Percentiles rank a stretch among this genome's conserved stretches.
phyloP scores from a whole-genome alignment of 176 grass and related monocot genomes.

The Oryza australiensis region DNA sequence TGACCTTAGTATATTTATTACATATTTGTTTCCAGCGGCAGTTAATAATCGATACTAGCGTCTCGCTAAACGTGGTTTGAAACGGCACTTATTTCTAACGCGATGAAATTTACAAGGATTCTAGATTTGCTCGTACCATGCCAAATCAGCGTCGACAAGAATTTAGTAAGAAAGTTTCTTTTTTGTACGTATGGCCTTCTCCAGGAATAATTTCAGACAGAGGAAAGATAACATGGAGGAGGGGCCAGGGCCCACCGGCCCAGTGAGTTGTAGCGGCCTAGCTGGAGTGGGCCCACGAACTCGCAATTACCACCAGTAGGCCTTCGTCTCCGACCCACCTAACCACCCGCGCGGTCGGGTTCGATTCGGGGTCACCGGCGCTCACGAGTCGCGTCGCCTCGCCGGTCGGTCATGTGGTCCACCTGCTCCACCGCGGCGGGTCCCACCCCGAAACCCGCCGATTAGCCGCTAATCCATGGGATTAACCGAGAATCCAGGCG shows the following conservation, averaged over 20 bases:
- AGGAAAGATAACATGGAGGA: neutral
- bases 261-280: neutral
- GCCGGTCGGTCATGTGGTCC: constrained; percentile 25
- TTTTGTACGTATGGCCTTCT: too few relatives aligned
- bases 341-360: neutral
- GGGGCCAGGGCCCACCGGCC: neutral
- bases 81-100: too few relatives aligned
- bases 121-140: too few relatives aligned
- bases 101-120: too few relatives aligned
- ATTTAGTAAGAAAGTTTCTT: too few relatives aligned
- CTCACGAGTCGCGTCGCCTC: neutral
- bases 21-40: too few relatives aligned
- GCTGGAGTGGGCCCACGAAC: neutral
- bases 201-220: neutral
- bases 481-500: constrained; percentile 1
- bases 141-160: too few relatives aligned
- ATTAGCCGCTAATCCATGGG: neutral
- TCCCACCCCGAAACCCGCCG: neutral
- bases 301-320: neutral
- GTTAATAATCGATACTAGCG: too few relatives aligned
- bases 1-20: too few relatives aligned
- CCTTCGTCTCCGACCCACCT: neutral
- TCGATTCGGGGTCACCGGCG: too few relatives aligned
- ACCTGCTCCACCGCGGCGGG: neutral
- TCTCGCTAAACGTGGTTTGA: too few relatives aligned